phyloP scores from a whole-genome alignment of 2,329 filamentous ascomycete genomes.

The Sclerotinia minor region DNA sequence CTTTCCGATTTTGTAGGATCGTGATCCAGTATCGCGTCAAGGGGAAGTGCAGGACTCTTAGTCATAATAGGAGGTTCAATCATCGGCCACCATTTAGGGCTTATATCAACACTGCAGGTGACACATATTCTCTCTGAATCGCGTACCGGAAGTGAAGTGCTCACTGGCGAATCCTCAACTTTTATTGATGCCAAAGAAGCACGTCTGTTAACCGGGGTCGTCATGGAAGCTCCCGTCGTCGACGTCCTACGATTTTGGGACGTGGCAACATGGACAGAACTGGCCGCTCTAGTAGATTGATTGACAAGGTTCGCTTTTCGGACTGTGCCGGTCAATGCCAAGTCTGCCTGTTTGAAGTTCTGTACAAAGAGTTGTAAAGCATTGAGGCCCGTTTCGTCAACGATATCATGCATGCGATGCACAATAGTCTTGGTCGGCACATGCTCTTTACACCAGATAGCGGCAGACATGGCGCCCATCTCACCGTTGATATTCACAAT shows the following conservation, averaged over 20 bases:
- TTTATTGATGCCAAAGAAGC: constrained; percentile 37
- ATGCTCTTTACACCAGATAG: constrained; percentile 91
- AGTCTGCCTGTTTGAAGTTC: constrained; percentile 92
- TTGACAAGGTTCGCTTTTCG: constrained; percentile 74
- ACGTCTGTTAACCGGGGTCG: constrained; percentile 30
- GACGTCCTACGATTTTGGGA: constrained; percentile 56
- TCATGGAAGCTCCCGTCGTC: constrained; percentile 47
- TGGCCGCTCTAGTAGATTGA: constrained; percentile 42
- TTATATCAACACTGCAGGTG: constrained; percentile 68
- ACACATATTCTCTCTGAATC: constrained; percentile 56
- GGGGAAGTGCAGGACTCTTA: not conserved
- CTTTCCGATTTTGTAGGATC: constrained; percentile 7
- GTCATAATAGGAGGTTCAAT: constrained; percentile 14
- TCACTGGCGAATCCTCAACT: constrained; percentile 33
- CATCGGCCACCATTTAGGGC: constrained; percentile 67
- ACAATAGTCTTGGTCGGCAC: constrained; percentile 68
- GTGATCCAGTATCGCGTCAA: constrained; percentile 10
- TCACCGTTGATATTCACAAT: constrained; percentile 81
- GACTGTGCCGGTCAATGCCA: constrained; percentile 85
- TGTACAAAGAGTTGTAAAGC: constrained; percentile 84
- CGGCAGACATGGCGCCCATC: constrained; percentile 78
- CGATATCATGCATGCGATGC: constrained; percentile 76
- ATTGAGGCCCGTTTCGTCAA: constrained; percentile 69
- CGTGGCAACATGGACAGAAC: constrained; percentile 35
- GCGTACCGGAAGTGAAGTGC: not conserved